Conservation (phyloP, 2,329 filamentous ascomycete genomes). For the Keithomyces neogunnii region DNA sequence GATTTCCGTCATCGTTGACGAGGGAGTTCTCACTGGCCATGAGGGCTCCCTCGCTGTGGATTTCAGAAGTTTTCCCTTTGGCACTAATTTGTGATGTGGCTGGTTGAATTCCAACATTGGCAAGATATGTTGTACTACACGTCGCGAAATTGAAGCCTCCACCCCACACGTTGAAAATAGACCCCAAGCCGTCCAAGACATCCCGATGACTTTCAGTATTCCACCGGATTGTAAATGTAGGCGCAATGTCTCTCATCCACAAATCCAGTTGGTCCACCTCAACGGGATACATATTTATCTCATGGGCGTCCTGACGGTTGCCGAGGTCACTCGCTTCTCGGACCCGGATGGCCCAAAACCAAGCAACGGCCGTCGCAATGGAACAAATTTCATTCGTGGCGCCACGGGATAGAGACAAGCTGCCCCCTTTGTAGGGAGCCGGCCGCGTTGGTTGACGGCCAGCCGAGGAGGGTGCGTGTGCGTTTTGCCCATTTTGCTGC, state of each 20-base stretch:
- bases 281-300: conserved; percentile 7
- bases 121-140: conserved; percentile 3
- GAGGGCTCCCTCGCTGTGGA: conserved; percentile 20
- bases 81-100: conserved; percentile 8
- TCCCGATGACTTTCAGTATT: background rate
- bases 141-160: conserved; percentile 10
- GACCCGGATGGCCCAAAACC: conserved; percentile 19
- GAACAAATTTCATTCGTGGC: conserved; percentile 15
- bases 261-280: conserved; percentile 11
- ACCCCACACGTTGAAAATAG: conserved; percentile 23
- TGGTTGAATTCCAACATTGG: background rate
- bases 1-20: conserved; percentile 21
- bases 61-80: conserved; percentile 19
- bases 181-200: conserved; percentile 12
- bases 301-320: too few relatives aligned
- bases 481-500: conserved; percentile 10
- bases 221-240: conserved; percentile 13
- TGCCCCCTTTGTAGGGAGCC: conserved; percentile 1
- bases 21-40: conserved; percentile 20
- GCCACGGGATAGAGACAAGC: background rate
- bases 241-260: conserved; percentile 21
- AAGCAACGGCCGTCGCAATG: conserved; percentile 16
- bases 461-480: conserved; percentile 7
- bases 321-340: conserved; percentile 1
- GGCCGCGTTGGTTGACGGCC: conserved; percentile 3